Conservation (phyloP, 2,329 filamentous ascomycete species). For the Boeremia exigua region DNA sequence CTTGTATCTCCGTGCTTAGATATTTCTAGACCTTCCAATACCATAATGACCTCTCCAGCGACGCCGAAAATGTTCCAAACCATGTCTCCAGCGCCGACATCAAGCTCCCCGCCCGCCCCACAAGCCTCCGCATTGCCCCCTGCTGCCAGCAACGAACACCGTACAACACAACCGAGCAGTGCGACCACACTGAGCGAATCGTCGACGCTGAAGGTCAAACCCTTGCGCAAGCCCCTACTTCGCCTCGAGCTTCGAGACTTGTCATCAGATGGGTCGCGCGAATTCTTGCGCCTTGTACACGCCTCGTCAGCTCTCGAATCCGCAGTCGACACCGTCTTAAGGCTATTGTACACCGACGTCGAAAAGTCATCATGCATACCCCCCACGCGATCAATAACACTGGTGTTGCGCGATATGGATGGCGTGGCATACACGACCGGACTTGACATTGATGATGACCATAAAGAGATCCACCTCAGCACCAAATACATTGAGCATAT, state of each 20-base stretch:
- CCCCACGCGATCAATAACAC: conserved; percentile 82
- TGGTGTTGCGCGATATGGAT: conserved; percentile 77
- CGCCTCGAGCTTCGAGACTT: conserved; percentile 58
- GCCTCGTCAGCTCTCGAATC: conserved; percentile 65
- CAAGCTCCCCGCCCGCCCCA: conserved; percentile 28
- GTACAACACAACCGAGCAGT: conserved; percentile 8
- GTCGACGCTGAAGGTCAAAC: conserved; percentile 26
- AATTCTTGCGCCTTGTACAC: conserved; percentile 73
- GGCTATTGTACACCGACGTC: conserved; percentile 67
- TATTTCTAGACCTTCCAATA: not conserved
- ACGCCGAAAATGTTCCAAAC: conserved; percentile 47
- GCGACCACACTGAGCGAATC: not conserved
- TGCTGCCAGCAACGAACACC: conserved; percentile 7
- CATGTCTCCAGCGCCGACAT: conserved; percentile 33
- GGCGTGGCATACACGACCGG: conserved; percentile 92
- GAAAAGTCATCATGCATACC: conserved; percentile 50
- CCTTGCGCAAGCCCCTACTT: conserved; percentile 51
- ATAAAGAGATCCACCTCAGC: conserved; percentile 93
- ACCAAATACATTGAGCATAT: conserved; percentile 70
- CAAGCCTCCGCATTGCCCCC: conserved; percentile 39
- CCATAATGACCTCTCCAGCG: conserved; percentile 26
- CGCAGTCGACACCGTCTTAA: conserved; percentile 72
- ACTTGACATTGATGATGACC: conserved; percentile 76
- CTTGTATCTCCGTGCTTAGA: not conserved
- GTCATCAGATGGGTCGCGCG: conserved; percentile 62